These are phyloP conservation scores for Parmelia sp. DNA, from an alignment of 495 filamentous ascomycete species.

Conservation along the genomic window DNA sequence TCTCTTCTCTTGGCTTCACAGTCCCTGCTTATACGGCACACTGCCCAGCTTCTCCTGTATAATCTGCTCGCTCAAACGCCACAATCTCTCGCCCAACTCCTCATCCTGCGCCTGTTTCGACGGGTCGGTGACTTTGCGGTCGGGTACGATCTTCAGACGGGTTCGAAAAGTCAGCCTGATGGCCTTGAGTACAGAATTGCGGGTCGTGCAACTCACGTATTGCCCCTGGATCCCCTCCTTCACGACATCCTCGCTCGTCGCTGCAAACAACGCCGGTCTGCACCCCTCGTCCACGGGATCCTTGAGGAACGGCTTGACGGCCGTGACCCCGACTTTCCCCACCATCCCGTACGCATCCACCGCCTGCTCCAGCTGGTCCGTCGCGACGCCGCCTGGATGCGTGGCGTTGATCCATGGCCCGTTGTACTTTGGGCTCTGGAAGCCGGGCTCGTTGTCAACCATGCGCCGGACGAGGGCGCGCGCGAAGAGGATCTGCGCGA, in stretches of 20 bases:
- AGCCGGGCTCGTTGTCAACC: slow-evolving; percentile 33
- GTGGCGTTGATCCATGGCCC: slow-evolving; percentile 42
- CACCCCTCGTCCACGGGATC: slow-evolving; percentile 44
- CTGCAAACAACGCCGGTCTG: slow-evolving; percentile 44
- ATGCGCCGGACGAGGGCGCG: slow-evolving; percentile 32
- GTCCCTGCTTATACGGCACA: slow-evolving; percentile 6
- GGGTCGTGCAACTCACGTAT: slow-evolving; percentile 40
- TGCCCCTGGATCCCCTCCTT: slow-evolving; percentile 42
- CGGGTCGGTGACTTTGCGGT: slow-evolving; percentile 41
- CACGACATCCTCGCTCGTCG: slow-evolving; percentile 40
- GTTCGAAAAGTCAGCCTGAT: not conserved
- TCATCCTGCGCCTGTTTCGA: slow-evolving; percentile 37
- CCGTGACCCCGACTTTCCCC: slow-evolving; percentile 36
- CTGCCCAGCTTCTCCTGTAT: slow-evolving; percentile 40
- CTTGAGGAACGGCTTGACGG: slow-evolving; percentile 43
- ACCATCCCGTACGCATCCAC: slow-evolving; percentile 46
- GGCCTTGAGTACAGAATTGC: not conserved
- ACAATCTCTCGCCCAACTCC: slow-evolving; percentile 36
- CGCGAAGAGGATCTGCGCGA: slow-evolving; percentile 48
- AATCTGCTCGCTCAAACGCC: slow-evolving; percentile 38
- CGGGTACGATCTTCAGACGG: slow-evolving; percentile 42
- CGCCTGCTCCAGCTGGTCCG: slow-evolving; percentile 47
- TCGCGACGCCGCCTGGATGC: slow-evolving; percentile 46
- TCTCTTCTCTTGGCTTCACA: not conserved
- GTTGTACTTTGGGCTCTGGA: slow-evolving; percentile 23